Evolutionary conservation across 495 filamentous ascomycete genomes (phyloP), one percentile per base, ranked within the genome.

Genomic region (Cercophora sp.): DNA sequence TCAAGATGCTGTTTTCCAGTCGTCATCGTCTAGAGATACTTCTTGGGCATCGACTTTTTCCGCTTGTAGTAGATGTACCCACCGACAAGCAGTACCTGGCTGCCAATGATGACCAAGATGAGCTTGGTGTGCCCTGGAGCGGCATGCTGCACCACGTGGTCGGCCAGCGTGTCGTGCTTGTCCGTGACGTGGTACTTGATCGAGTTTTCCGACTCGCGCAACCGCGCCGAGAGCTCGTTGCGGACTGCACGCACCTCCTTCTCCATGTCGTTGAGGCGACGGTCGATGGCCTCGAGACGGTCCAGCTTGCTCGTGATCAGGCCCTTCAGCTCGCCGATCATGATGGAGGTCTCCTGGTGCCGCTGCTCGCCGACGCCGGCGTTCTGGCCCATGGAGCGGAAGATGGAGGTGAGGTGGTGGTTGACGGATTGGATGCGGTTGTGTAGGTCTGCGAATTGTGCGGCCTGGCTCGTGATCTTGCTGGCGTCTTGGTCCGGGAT

Each of bases 21-120:
- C n/a, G 18, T 0, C 9, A 39, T 16, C 23, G 3, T 25, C 57
- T 60, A 98, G 58, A 98, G 70, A 69, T 90, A 98, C 68, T 98
- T 98, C 83, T 96, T 96, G 26, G 91, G 89, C 62, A 79, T 78
- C 54, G 78, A 81, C 70, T 86, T 85, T 57, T 85, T 81, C 54
- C 84, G 76, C 77, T 96, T 96, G 71, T 97, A 96, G 39, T 85
- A 63, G 18, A 91, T 61, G 67, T 91, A 98, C 15, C 73, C 79
- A 6, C 62, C 81, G 2, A 80, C 80, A 18, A 93, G 65, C 62
- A 91, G 47, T 20, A 85, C 62, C 73, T 97, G 91, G 59, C 88
- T 83, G 25, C 79, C 81, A 40, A 98, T 74, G 34, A 95, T 77
- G 29, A 90, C 68, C 65, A 86, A 77, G 51, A 96, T 73, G 58